phyloP scores from a whole-genome alignment of 768 basidiomycete species.

The Inosperma sp. region DNA sequence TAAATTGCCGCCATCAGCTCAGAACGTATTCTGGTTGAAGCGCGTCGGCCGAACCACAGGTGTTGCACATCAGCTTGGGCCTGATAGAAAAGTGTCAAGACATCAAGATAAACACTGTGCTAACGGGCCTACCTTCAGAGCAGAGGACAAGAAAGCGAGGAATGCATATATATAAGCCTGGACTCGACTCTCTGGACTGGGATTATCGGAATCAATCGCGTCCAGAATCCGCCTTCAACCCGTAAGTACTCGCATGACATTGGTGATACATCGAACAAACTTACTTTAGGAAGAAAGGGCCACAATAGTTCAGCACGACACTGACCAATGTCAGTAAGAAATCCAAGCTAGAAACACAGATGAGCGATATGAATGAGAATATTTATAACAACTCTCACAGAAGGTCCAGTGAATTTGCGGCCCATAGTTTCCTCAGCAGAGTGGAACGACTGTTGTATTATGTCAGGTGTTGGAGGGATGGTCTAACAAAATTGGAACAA shows the following conservation, averaged over 20 bases:
- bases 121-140: conserved; percentile 43
- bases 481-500: conserved; percentile 11
- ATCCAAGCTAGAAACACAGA: conserved; percentile 45
- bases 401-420: conserved; percentile 45
- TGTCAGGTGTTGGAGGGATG: neutral
- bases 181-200: conserved; percentile 47
- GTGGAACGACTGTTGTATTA: conserved; percentile 31
- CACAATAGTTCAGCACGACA: conserved; percentile 72
- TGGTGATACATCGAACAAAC: conserved; percentile 14
- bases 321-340: conserved; percentile 61
- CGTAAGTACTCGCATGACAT: neutral
- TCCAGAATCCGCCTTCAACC: conserved; percentile 51
- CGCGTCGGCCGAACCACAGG: conserved; percentile 79
- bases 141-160: conserved; percentile 60
- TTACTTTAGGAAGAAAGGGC: conserved; percentile 82
- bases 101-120: neutral
- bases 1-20: conserved; percentile 86
- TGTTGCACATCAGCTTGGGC: conserved; percentile 69
- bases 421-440: conserved; percentile 39
- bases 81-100: conserved; percentile 23
- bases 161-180: conserved; percentile 76
- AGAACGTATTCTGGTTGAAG: conserved; percentile 61
- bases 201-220: conserved; percentile 40
- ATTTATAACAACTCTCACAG: conserved; percentile 27
- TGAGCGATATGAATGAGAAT: neutral